phyloP scores from a whole-genome alignment of 345 rosid species.

The Acer saccharum region DNA sequence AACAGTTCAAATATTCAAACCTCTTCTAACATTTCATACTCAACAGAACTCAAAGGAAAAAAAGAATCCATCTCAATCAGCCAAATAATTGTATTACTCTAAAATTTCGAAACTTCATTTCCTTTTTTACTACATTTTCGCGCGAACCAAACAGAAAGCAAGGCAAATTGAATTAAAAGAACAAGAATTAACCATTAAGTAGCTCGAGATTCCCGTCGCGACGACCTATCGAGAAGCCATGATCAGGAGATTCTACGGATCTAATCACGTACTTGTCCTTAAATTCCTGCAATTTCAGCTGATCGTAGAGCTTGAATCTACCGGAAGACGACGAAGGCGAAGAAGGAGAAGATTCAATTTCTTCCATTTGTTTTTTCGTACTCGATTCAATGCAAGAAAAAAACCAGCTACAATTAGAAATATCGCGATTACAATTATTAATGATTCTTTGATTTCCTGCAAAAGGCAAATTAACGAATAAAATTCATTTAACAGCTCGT shows the following conservation, averaged over 20 bases:
- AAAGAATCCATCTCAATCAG: background rate
- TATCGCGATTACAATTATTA: background rate
- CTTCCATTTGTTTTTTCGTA: constrained; percentile 41
- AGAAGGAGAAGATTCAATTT: constrained; percentile 36
- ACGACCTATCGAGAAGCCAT: constrained; percentile 76
- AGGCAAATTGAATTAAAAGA: background rate
- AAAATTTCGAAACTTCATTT: background rate
- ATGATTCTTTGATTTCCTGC: background rate
- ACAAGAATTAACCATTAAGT: constrained; percentile 44
- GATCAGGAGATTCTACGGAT: constrained; percentile 52
- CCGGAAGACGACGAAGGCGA: constrained; percentile 26
- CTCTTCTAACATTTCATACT: background rate
- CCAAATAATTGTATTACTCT: background rate
- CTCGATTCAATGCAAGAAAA: background rate
- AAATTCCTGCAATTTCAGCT: constrained; percentile 71
- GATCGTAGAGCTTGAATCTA: constrained; percentile 72
- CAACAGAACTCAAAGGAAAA: background rate
- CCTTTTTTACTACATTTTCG: background rate
- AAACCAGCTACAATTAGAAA: background rate
- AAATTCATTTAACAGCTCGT: constrained; percentile 16
- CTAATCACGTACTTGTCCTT: constrained; percentile 73
- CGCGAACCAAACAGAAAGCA: background rate
- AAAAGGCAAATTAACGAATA: background rate
- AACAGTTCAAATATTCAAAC: background rate
- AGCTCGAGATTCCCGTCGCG: constrained; percentile 64